Conservation (phyloP, 179 eudicot species). For the Drosera spatulata region DNA sequence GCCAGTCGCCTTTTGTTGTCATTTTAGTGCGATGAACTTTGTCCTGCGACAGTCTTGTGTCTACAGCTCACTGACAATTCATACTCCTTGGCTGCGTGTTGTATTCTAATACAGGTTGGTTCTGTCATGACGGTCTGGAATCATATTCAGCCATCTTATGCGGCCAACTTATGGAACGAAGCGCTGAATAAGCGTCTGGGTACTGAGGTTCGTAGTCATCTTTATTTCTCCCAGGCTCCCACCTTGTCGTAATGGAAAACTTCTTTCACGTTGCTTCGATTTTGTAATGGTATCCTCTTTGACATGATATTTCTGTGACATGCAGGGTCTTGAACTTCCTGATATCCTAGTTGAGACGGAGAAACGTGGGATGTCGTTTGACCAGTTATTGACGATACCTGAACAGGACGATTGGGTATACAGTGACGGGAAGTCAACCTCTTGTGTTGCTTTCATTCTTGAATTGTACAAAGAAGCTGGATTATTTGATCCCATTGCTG, state of each 20-base stretch:
- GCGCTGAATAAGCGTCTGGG: conserved; percentile 94
- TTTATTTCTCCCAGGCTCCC: neutral
- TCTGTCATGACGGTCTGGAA: conserved; percentile 94
- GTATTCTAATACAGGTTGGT: conserved; percentile 52
- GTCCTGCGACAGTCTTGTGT: too few species aligned
- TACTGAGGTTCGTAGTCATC: conserved; percentile 39
- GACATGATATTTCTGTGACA: neutral
- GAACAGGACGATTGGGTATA: conserved; percentile 93
- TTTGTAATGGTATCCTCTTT: neutral
- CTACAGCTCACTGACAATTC: too few species aligned
- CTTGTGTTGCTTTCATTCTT: conserved; percentile 83
- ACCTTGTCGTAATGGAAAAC: neutral
- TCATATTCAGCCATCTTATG: conserved; percentile 83
- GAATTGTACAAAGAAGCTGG: conserved; percentile 92
- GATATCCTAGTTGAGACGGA: conserved; percentile 87
- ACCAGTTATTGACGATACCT: conserved; percentile 58
- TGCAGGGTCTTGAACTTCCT: conserved; percentile 74
- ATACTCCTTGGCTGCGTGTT: neutral
- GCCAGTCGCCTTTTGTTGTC: too few species aligned
- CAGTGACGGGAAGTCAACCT: conserved; percentile 75
- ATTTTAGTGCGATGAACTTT: too few species aligned
- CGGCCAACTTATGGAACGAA: conserved; percentile 94
- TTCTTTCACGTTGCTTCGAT: neutral
- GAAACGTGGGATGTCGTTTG: conserved; percentile 79
- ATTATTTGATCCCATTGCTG: conserved; percentile 53